Conservation (phyloP, 1,139 yeast species). For the Lodderomyces metapsilosis region DNA sequence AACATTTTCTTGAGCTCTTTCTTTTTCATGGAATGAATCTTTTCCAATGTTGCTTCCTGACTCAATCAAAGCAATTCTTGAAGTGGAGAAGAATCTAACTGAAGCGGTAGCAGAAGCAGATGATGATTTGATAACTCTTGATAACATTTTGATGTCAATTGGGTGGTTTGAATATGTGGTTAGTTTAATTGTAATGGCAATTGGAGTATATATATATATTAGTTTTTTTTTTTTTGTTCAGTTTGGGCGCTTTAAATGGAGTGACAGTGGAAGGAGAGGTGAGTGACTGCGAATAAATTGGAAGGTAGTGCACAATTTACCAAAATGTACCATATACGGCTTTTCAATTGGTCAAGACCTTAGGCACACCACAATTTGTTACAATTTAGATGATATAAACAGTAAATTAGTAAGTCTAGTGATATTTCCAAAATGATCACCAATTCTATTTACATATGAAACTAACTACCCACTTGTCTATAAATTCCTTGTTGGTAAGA, state of each 20-base stretch:
- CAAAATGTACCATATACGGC: neutral
- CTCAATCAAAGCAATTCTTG: slow-evolving; percentile 32
- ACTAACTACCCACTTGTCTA: slow-evolving; percentile 14
- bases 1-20: slow-evolving; percentile 44
- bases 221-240: no score
- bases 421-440: no score
- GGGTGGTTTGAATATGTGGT: no score
- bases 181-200: neutral
- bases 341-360: neutral
- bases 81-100: slow-evolving; percentile 38
- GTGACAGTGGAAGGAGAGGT: no score
- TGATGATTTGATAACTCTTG: slow-evolving; percentile 30
- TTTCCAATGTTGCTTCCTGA: slow-evolving; percentile 20
- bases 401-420: no score
- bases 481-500: slow-evolving; percentile 41
- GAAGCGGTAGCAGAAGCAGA: neutral
- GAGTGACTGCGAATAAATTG: neutral
- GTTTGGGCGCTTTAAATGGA: neutral
- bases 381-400: neutral
- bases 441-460: neutral
- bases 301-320: neutral
- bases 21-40: slow-evolving; percentile 42
- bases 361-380: neutral
- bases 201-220: neutral
- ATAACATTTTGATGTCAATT: slow-evolving; percentile 30